phyloP scores from a whole-genome alignment of 169 alveolate species.

The Plasmodium reichenowi region DNA sequence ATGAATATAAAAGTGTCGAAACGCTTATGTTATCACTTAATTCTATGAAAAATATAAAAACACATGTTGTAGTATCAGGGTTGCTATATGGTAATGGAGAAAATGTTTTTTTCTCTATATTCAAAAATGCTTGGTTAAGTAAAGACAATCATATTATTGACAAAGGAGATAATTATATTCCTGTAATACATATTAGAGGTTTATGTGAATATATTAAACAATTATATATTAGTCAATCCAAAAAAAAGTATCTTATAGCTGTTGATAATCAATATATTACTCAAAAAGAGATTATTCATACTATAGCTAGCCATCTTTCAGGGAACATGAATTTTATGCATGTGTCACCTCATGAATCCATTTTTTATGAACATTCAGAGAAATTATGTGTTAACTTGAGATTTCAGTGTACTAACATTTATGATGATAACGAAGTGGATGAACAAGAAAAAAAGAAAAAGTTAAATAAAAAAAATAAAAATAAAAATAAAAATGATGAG shows the following conservation, averaged over 20 bases:
- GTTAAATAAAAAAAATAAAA: background rate
- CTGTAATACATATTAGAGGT: conserved; percentile 43
- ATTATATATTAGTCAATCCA: background rate
- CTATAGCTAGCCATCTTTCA: conserved; percentile 26
- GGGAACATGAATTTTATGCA: conserved; percentile 18
- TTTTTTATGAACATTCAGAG: conserved; percentile 30
- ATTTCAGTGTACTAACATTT: conserved; percentile 32
- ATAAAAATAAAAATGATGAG: background rate
- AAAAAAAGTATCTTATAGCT: conserved; percentile 35
- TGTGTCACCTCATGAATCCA: conserved; percentile 36
- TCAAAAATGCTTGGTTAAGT: conserved; percentile 67
- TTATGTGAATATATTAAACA: conserved; percentile 47
- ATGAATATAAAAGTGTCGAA: conserved; percentile 49
- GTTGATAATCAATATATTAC: conserved; percentile 45
- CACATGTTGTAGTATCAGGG: conserved; percentile 64
- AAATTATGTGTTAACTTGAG: conserved; percentile 30
- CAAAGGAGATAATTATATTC: conserved; percentile 49
- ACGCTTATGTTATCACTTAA: conserved; percentile 37
- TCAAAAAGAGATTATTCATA: conserved; percentile 27
- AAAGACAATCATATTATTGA: conserved; percentile 41
- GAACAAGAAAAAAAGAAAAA: background rate
- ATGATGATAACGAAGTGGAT: background rate
- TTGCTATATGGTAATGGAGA: conserved; percentile 55
- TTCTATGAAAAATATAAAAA: conserved; percentile 33
- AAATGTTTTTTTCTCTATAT: conserved; percentile 35